Percentiles rank a stretch among this genome's conserved stretches.
Conservation (phyloP, 176 grass and related monocot genomes). For the Avena sativa region DNA sequence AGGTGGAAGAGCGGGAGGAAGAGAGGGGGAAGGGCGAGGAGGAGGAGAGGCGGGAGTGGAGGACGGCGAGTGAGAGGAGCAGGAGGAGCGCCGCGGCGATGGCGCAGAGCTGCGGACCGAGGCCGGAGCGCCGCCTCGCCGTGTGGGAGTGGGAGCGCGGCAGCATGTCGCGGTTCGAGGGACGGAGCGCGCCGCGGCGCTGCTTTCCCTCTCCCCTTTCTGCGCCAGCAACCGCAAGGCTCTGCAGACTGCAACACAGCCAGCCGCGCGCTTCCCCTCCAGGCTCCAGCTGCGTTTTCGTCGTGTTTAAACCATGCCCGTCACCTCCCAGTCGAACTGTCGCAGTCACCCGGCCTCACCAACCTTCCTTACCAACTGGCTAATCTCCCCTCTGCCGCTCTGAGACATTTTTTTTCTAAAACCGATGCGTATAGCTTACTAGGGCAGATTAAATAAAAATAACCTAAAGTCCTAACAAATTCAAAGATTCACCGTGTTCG, state of each 20-base stretch:
- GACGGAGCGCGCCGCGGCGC: conserved; percentile 5
- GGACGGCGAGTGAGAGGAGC: conserved; percentile 78
- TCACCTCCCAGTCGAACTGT: conserved; percentile 28
- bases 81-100: conserved; percentile 75
- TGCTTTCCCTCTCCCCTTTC: conserved; percentile 13
- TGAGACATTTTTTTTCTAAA: too few species aligned
- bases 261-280: conserved; percentile 32
- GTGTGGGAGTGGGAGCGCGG: conserved; percentile 68
- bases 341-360: conserved; percentile 39
- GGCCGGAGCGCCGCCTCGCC: conserved; percentile 70
- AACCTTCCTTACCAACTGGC: conserved; percentile 2
- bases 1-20: conserved; percentile 34
- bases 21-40: conserved; percentile 40
- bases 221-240: not conserved
- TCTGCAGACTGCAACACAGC: not conserved
- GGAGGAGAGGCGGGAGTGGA: conserved; percentile 77
- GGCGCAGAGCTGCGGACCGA: conserved; percentile 74
- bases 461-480: too few species aligned
- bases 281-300: conserved; percentile 13
- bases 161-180: conserved; percentile 45
- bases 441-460: too few species aligned
- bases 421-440: too few species aligned
- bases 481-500: too few species aligned
- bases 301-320: conserved; percentile 47
- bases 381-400: too few species aligned